Conservation (phyloP, 805 yeast genomes). For the Suhomyces faveliae region DNA sequence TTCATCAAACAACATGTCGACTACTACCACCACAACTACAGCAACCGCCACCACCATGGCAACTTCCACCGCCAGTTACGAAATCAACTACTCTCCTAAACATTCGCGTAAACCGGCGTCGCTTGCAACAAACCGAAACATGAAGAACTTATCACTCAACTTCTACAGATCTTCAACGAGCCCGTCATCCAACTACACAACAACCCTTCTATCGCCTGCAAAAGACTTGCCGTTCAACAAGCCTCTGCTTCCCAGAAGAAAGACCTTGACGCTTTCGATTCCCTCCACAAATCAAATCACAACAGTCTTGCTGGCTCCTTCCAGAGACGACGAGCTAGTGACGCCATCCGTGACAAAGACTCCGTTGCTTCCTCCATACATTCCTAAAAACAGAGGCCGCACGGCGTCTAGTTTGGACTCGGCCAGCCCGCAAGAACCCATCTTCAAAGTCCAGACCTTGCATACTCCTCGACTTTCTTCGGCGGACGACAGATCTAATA, state of each 20-base stretch:
- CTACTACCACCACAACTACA: neutral
- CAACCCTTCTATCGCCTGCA: slow-evolving; percentile 8
- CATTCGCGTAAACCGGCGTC: slow-evolving; percentile 32
- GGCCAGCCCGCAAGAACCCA: slow-evolving; percentile 1
- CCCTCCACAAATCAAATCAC: slow-evolving; percentile 8
- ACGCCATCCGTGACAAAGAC: slow-evolving; percentile 22
- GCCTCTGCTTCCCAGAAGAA: slow-evolving; percentile 13
- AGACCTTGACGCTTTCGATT: slow-evolving; percentile 17
- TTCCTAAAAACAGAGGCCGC: slow-evolving; percentile 2
- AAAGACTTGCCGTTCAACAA: slow-evolving; percentile 10
- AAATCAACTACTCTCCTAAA: slow-evolving; percentile 38
- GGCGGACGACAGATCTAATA: neutral
- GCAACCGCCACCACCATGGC: neutral
- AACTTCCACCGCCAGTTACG: neutral
- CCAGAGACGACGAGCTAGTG: slow-evolving; percentile 2
- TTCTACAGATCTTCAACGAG: slow-evolving; percentile 9
- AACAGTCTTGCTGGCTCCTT: neutral
- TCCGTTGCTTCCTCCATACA: slow-evolving; percentile 17
- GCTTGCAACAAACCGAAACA: slow-evolving; percentile 30
- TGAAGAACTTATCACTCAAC: slow-evolving; percentile 38
- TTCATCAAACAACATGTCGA: neutral
- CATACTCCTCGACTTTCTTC: neutral
- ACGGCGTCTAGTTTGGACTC: slow-evolving; percentile 3
- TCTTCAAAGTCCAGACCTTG: slow-evolving; percentile 6
- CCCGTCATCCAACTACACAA: slow-evolving; percentile 7